Conservation (phyloP, 768 basidiomycete species). For the Mycena indigotica region DNA sequence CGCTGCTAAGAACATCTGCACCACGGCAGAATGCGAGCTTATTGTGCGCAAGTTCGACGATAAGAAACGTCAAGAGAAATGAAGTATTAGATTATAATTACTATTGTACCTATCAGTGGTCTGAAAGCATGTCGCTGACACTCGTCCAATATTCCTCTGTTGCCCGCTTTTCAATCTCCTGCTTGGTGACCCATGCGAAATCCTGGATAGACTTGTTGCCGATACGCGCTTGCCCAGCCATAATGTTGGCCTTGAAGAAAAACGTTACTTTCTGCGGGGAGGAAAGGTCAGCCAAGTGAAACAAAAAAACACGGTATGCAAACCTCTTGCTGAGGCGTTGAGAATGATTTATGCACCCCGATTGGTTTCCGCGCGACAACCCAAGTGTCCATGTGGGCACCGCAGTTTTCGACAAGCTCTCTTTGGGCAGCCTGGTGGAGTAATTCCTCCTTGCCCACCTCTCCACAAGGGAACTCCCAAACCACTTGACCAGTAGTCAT, state of each 20-base stretch:
- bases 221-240: constrained; percentile 81
- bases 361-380: constrained; percentile 88
- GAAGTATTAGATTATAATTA: constrained; percentile 34
- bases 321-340: no score
- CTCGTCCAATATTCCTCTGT: constrained; percentile 71
- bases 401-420: constrained; percentile 71
- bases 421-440: constrained; percentile 82
- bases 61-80: no score
- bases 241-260: constrained; percentile 92
- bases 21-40: constrained; percentile 85
- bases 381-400: constrained; percentile 89
- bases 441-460: constrained; percentile 61
- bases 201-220: constrained; percentile 59
- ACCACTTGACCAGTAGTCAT: constrained; percentile 45
- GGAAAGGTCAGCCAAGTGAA: neutral
- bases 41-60: constrained; percentile 91
- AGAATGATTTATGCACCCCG: constrained; percentile 70
- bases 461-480: constrained; percentile 85
- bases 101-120: constrained; percentile 46
- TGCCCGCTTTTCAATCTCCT: constrained; percentile 80
- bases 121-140: constrained; percentile 81
- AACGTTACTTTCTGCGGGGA: constrained; percentile 69
- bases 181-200: constrained; percentile 93
- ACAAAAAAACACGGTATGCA: no score
- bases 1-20: constrained; percentile 83